These are phyloP conservation scores for Flaveria trinervia DNA, from an alignment of 129 eudicot species.

Conservation along the genomic window DNA sequence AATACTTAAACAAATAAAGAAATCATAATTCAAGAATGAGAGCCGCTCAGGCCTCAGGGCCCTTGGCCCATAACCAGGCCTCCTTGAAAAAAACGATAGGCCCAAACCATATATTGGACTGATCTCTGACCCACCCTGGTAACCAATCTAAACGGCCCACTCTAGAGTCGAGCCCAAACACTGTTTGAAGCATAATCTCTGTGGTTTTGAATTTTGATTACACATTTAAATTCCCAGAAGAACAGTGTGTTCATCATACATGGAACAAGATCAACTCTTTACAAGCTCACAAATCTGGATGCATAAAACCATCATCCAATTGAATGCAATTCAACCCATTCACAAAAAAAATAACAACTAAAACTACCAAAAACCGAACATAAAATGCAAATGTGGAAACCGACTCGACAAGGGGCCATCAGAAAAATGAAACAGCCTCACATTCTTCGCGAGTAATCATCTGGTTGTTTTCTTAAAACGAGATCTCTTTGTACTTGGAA, in stretches of 20 bases:
- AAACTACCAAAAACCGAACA: slow-evolving; percentile 21
- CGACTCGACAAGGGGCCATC: slow-evolving; percentile 40
- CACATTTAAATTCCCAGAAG: slow-evolving; percentile 20
- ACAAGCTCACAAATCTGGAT: slow-evolving; percentile 29
- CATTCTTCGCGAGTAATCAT: slow-evolving; percentile 29
- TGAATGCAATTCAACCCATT: slow-evolving; percentile 24
- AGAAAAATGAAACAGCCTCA: slow-evolving; percentile 40
- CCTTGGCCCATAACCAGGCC: background rate
- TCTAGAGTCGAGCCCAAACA: background rate
- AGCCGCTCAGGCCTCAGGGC: too few species aligned
- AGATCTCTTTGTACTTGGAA: slow-evolving; percentile 39
- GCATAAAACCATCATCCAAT: slow-evolving; percentile 28
- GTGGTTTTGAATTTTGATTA: slow-evolving; percentile 9
- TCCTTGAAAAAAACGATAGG: background rate
- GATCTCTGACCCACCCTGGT: background rate
- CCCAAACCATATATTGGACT: background rate
- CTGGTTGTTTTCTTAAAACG: slow-evolving; percentile 24
- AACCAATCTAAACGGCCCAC: background rate
- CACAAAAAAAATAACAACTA: slow-evolving; percentile 7
- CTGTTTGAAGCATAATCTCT: slow-evolving; percentile 7
- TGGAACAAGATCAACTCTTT: slow-evolving; percentile 22
- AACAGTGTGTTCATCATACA: slow-evolving; percentile 39
- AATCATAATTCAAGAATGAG: too few species aligned
- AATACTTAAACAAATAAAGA: too few species aligned
- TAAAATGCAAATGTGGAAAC: background rate